Evolutionary conservation across 2,329 filamentous ascomycete genomes (phyloP), one percentile per base, ranked within the genome.

Genomic region (Colletotrichum sansevieriae): DNA sequence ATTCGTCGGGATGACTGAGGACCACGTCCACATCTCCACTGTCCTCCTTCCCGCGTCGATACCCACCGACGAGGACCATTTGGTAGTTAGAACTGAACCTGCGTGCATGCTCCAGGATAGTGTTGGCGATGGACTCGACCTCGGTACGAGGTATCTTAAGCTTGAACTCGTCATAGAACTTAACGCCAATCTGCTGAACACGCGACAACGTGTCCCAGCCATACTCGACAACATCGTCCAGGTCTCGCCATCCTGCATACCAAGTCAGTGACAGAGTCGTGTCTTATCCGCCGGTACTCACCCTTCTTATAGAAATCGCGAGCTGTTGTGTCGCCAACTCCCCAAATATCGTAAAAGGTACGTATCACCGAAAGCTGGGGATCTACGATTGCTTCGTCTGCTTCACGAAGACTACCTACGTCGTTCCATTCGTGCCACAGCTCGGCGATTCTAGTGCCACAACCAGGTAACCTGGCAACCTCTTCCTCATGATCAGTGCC

Each of bases 121-220:
- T 82, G 4, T 81, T 74, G 0, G 87, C 88, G 61, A 97, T 97
- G 0, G 77, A 75, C 72, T 93, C 90, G 0, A 94, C 92, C 77
- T 98, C 94, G 0, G 75, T 66, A 1, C 94, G 88, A 0, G 93
- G 87, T 4, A 98, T 93, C 13, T 87, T 89, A 15, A 85, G 79
- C 52, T 87, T 82, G 63, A 99, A 92, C 71, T 98, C 95, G 39
- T 97, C 92, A 77, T 97, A 97, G 79, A 90, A 98, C 77, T 98
- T 98, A 51, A 98, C 83, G 0, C 96, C 95, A 63, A 98, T 97
- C 77, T 98, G 94, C 78, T 98, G 95, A 1, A 93, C 92, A 12
- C 94, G 89, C 0, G 86, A 91, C 1, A 98, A 83, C 0, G 79
- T 84, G 20, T 83, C 77, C 95, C 95, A 98, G 11, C 92, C 94